Evolutionary conservation across 2,329 filamentous ascomycete species (phyloP), one percentile per base, ranked within the genome.

Genomic region (Cladophialophora exuberans): DNA sequence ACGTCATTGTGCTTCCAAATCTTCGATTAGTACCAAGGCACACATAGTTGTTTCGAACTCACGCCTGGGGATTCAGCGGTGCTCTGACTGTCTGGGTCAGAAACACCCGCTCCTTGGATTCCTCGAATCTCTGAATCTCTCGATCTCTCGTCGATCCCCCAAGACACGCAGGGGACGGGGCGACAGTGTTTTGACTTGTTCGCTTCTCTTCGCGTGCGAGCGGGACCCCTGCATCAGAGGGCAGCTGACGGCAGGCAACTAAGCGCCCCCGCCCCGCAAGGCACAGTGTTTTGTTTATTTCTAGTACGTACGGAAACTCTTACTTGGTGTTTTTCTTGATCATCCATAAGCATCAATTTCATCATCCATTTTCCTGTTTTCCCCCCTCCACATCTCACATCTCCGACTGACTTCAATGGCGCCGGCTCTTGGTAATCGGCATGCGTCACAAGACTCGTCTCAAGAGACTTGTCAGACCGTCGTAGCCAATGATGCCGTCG

Each of bases 361-460:
- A 50, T 48, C 39, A 39, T 18, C 28, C 45, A 17, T 28, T 28
- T 43, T 46, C 39, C 28, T 43, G 45, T 25, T 44, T 56, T 31
- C 42, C 31, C n/a, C 47, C 43, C 31, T 35, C 36, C 44, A 42
- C 47, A 46, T 45, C 47, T 53, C 46, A 22, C 52, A 52, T 56
- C 52, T 51, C 51, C 45, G 52, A 52, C 25, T 59, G 55, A 54
- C 50, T 61, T 62, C 38, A 36, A 52, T 56, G 49, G 60, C 55
- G 55, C 54, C 49, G 58, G 42, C 55, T 59, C 38, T 62, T 61
- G 44, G 57, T 58, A 59, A 62, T 62, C 60, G 46, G 38, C 52
- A 38, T 59, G 60, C 60, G 36, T 62, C 57, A 62, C 55, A 62
- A 62, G 60, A 60, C 57, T 58, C 48, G 33, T 52, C 49, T 17